Percentiles rank a stretch among this genome's conserved stretches.
Evolutionary conservation across 306 rosid genomes (phyloP).

Genomic region (Malus sylvestris): DNA sequence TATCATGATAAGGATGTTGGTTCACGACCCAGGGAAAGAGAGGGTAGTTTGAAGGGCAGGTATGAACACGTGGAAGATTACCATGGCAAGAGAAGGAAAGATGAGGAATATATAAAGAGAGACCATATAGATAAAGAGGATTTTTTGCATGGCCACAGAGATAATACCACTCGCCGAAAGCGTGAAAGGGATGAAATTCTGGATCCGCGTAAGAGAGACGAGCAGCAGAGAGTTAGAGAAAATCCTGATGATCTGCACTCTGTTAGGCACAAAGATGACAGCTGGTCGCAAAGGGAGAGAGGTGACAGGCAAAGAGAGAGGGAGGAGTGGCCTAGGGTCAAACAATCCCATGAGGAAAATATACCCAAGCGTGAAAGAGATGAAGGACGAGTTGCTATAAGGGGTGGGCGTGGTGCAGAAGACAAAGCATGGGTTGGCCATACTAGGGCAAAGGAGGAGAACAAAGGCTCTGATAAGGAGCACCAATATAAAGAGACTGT

Average conservation of each 20-base stretch:
- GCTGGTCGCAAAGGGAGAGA: slow-evolving; percentile 69
- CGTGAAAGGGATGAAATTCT: slow-evolving; percentile 75
- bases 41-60: slow-evolving; percentile 65
- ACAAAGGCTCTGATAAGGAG: slow-evolving; percentile 67
- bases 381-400: slow-evolving; percentile 60
- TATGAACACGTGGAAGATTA: slow-evolving; percentile 68
- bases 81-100: slow-evolving; percentile 85
- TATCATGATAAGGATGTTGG: slow-evolving; percentile 76
- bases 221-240: slow-evolving; percentile 62
- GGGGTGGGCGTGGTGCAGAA: slow-evolving; percentile 69
- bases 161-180: slow-evolving; percentile 51
- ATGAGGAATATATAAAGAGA: slow-evolving; percentile 68
- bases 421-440: slow-evolving; percentile 79
- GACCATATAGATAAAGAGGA: slow-evolving; percentile 81
- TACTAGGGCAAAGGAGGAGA: slow-evolving; percentile 63
- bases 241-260: slow-evolving; percentile 66
- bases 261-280: slow-evolving; percentile 73
- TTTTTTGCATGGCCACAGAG: slow-evolving; percentile 54
- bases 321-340: slow-evolving; percentile 82
- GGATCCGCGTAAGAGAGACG: slow-evolving; percentile 78
- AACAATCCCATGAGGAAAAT: slow-evolving; percentile 74
- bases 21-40: slow-evolving; percentile 79
- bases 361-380: slow-evolving; percentile 74
- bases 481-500: slow-evolving; percentile 53
- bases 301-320: slow-evolving; percentile 76